These are phyloP conservation scores for Orbilia javanica DNA, from an alignment of 2,329 filamentous ascomycete genomes.

Conservation along the genomic window DNA sequence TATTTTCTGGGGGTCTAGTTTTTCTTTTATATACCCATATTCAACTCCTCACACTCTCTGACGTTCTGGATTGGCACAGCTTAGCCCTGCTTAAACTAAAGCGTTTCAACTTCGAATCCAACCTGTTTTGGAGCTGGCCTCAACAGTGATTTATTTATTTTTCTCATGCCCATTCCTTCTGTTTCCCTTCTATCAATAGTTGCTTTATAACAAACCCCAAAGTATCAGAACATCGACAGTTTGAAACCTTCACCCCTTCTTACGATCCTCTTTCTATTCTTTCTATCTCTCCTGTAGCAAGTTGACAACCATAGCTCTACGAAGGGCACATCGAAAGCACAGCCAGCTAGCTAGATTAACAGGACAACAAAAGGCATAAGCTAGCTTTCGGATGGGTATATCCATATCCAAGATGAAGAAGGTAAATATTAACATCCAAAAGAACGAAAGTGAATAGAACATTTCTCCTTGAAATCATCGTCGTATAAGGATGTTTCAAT, in stretches of 20 bases:
- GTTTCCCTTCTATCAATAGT: slow-evolving; percentile 19
- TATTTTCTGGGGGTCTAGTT: slow-evolving; percentile 55
- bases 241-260: slow-evolving; percentile 12
- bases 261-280: neutral
- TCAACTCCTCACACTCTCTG: neutral
- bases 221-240: slow-evolving; percentile 32
- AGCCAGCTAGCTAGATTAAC: neutral
- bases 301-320: slow-evolving; percentile 1
- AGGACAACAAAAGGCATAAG: neutral
- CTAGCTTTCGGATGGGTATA: neutral
- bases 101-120: slow-evolving; percentile 36
- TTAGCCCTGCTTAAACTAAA: slow-evolving; percentile 14
- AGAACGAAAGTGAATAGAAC: neutral
- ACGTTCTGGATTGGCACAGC: neutral
- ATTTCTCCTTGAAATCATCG: slow-evolving; percentile 24
- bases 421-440: slow-evolving; percentile 18
- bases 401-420: slow-evolving; percentile 32
- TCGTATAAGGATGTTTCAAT: slow-evolving; percentile 26
- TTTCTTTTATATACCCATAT: slow-evolving; percentile 50
- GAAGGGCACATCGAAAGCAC: neutral
- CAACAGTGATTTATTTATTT: slow-evolving; percentile 20
- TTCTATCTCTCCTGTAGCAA: neutral
- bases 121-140: slow-evolving; percentile 49
- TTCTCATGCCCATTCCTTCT: neutral
- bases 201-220: slow-evolving; percentile 11